Conservation (phyloP, 345 rosid species). For the Cardamine chenopodiifolia region DNA sequence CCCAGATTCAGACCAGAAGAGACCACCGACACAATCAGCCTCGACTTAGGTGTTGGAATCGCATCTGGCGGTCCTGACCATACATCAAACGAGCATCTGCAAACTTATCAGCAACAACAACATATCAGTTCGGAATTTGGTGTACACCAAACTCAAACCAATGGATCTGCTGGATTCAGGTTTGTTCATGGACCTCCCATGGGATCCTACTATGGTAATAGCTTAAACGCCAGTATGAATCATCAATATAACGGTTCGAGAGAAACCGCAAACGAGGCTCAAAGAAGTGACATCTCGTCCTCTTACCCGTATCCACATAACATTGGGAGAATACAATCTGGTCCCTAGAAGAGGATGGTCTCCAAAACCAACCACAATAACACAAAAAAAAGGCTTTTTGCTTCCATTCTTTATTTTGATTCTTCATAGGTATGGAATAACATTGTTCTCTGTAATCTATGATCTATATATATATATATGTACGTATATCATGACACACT, state of each 20-base stretch:
- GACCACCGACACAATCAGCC: slow-evolving; percentile 68
- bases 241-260: slow-evolving; percentile 52
- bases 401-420: slow-evolving; percentile 34
- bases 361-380: slow-evolving; percentile 14
- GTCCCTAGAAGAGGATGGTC: slow-evolving; percentile 53
- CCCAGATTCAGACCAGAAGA: slow-evolving; percentile 53
- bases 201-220: slow-evolving; percentile 52
- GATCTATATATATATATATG: slow-evolving; percentile 11
- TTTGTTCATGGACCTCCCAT: slow-evolving; percentile 53
- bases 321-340: slow-evolving; percentile 69
- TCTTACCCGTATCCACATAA: slow-evolving; percentile 66
- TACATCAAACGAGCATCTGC: slow-evolving; percentile 52
- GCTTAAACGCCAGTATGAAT: slow-evolving; percentile 53
- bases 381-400: slow-evolving; percentile 16
- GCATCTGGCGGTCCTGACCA: slow-evolving; percentile 53
- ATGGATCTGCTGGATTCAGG: slow-evolving; percentile 55
- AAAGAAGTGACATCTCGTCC: slow-evolving; percentile 51
- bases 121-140: slow-evolving; percentile 44
- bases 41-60: slow-evolving; percentile 89
- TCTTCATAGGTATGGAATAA: slow-evolving; percentile 34
- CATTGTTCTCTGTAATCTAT: slow-evolving; percentile 27
- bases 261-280: slow-evolving; percentile 54
- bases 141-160: slow-evolving; percentile 42
- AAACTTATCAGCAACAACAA: slow-evolving; percentile 43
- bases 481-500: slow-evolving; percentile 20